phyloP scores from a whole-genome alignment of 139 green algal species.

The Chlamydomonas eustigma region DNA sequence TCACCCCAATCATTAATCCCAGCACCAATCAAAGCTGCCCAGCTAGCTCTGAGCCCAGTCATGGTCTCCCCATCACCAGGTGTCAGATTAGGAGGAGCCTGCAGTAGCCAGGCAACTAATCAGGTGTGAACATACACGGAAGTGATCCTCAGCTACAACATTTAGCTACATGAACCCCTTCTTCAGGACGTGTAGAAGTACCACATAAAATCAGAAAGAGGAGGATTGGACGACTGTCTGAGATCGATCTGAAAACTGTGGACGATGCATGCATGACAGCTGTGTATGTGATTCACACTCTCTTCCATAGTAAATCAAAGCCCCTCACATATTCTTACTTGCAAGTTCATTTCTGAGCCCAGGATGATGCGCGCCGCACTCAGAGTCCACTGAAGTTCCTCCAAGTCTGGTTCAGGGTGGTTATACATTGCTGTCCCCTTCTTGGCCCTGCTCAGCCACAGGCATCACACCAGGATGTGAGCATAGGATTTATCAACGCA shows the following conservation, averaged over 20 bases:
- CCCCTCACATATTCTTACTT: slow-evolving; percentile 28
- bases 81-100: slow-evolving; percentile 80
- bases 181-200: too few species aligned
- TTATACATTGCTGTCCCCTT: slow-evolving; percentile 63
- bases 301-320: not conserved
- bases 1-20: slow-evolving; percentile 86
- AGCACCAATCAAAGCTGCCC: slow-evolving; percentile 62
- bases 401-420: slow-evolving; percentile 44
- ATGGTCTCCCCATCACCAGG: slow-evolving; percentile 21
- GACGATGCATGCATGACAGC: too few species aligned
- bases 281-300: not conserved
- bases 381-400: slow-evolving; percentile 74
- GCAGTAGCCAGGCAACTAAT: not conserved
- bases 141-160: too few species aligned
- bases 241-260: too few species aligned
- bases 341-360: slow-evolving; percentile 63
- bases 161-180: too few species aligned
- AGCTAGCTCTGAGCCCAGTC: slow-evolving; percentile 20
- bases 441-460: slow-evolving; percentile 51
- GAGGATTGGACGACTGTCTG: too few species aligned
- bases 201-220: too few species aligned
- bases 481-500: not conserved
- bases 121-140: not conserved
- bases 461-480: not conserved
- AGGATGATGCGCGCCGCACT: slow-evolving; percentile 75